Base-by-base conservation (phyloP, 495 filamentous ascomycete species). In the Penicillium samsonianum region DNA sequence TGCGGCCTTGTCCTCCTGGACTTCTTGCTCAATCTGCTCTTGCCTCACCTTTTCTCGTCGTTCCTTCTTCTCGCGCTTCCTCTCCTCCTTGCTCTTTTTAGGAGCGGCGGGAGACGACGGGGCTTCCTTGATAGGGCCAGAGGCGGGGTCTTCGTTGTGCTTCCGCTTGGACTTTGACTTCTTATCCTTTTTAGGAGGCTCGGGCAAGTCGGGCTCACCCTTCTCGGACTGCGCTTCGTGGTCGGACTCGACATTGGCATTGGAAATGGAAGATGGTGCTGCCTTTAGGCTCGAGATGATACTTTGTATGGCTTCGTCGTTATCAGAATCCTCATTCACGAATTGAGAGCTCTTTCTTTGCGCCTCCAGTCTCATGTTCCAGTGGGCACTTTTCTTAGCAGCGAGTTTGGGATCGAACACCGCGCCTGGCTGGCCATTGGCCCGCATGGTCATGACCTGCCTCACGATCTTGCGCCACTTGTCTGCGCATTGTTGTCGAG, bases 401-500 rank as follows among this genome's bases (percentile, higher is more conserved):
- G 48, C 52, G 4, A 17, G 42, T 5, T 33, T 46, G 16, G 54
- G 54, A 42, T 73, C 65, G 25, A 59, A 70, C 3, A 64, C 59
- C 14, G 73, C 73, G 55, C 71, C 55, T 2, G 64, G 62, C 9
- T 72, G 42, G 1, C 60, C 64, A 17, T 51, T 61, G 20, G 55
- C 58, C n/a, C 69, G 71, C 41, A 31, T 25, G 0, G 35, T 25
- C 22, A 54, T 17, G 6, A 73, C 61, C 12, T 57, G 65, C 16
- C 28, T 50, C 31, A 63, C 61, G 14, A 73, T 50, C 48, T 77
- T 80, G 37, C 77, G 74, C 73, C 73, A 80, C 55, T 76, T 78
- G 53, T 80, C 76, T 7, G 74, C 72, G 42, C 73, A 76, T 52
- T 80, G 77, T 38, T 80, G 74, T 38, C 74, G 66, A 23, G 75